Base-by-base conservation (phyloP, 805 yeast species). In the Candida easanensis region DNA sequence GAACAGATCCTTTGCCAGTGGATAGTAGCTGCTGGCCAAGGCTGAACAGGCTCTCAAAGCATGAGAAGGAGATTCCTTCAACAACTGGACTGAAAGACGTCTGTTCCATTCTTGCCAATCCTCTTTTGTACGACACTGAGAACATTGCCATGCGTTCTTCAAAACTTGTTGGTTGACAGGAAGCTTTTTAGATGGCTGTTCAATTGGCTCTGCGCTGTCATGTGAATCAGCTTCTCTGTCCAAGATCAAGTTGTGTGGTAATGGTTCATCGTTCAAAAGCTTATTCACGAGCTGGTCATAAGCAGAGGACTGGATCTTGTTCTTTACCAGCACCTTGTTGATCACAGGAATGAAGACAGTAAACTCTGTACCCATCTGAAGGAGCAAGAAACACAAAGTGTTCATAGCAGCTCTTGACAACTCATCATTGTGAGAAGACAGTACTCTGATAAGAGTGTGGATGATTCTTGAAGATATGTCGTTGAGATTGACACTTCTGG, bases 41-140 rank as follows among this genome's bases (percentile, higher is more conserved):
- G 84, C 82, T 2, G 95, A 86, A 61, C 99, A 93, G 0, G 97
- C 96, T 51, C 97, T 74, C 32, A 93, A 71, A 2, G 97, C 95
- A 55, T 87, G 96, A 0, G 97, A 88, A 2, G 99, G 96, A 27
- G 96, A 87, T 60, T 90, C 96, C 54, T 86, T 88, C 50, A 93
- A 68, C 26, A 93, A 63, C 57, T 89, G 97, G 40, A 88, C 84
- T 53, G 93, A 82, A 37, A 93, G 70, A 45, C 93, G 73, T 46
- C 95, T 77, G 51, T 89, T 80, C 99, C 99, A 93, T 58, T 93
- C 98, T 54, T 86, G 91, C 99, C 99, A 93, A 53, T 93, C 99
- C 54, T 90, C 98, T 53, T 82, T 82, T 0, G 97, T 88, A 40
- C 95, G 77, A 51, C 91, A 79, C 52, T 88, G 91, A 19, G 86